phyloP scores from a whole-genome alignment of 1,139 yeast species.

The Geotrichum aggregatum region DNA sequence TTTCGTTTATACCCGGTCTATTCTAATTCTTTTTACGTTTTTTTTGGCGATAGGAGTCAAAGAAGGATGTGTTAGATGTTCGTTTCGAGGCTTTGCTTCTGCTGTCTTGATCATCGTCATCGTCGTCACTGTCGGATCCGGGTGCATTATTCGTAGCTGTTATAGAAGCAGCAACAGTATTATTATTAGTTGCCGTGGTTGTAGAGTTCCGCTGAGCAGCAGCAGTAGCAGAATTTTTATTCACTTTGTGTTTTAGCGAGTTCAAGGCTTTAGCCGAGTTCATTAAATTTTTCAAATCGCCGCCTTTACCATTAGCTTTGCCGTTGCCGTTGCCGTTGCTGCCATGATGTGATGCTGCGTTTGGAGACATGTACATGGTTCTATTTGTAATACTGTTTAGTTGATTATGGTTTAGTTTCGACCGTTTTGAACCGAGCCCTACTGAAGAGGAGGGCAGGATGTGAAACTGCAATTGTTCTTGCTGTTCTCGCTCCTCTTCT shows the following conservation, averaged over 20 bases:
- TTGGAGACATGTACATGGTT: not conserved
- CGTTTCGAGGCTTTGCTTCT: constrained; percentile 6
- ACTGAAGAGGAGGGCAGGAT: constrained; percentile 14
- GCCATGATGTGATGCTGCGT: too few relatives aligned
- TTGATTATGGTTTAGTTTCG: constrained; percentile 7
- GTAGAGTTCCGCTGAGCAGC: not conserved
- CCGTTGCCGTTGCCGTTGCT: not conserved
- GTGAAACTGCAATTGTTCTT: too few relatives aligned
- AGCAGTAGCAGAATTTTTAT: not conserved
- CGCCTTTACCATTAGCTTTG: not conserved
- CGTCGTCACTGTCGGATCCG: not conserved
- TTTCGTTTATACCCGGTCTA: too few relatives aligned
- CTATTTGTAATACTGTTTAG: constrained; percentile 1
- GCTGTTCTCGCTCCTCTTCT: too few relatives aligned
- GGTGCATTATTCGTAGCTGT: not conserved
- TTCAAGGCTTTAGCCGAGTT: constrained; percentile 2
- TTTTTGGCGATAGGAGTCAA: constrained; percentile 14
- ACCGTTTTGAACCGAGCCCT: constrained; percentile 18
- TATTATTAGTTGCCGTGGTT: not conserved
- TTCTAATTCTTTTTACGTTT: constrained; percentile 10
- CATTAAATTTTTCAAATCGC: constrained; percentile 1
- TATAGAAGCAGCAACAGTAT: not conserved
- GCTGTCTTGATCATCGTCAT: constrained; percentile 5
- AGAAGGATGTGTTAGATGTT: constrained; percentile 4
- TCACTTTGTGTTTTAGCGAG: not conserved